Evolutionary conservation across 129 eudicot species (phyloP), one percentile per base, ranked within the genome.

Genomic region (Chrysanthemum lavandulifolium): DNA sequence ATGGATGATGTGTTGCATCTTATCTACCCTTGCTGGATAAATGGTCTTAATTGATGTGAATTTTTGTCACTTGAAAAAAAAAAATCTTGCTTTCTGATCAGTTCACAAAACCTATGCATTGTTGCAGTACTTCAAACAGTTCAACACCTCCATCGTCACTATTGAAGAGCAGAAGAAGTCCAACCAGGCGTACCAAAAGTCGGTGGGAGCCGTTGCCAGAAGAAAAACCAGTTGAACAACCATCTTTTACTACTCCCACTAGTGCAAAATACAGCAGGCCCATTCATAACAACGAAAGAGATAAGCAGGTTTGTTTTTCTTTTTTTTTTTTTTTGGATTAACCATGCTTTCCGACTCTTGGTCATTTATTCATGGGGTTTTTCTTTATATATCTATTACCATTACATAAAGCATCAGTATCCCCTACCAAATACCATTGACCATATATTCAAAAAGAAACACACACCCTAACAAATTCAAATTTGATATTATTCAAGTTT

Each of bases 131-230:
- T 62, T 54, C 49, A 31, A 69, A 65, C 31, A 70, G 79, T 74
- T 78, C 80, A 52, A 59, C 84, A 50, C 81, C 87, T 4, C 59
- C 73, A 74, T 77, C 87, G 67, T 72, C 82, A 36, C 36, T 76
- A 69, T 68, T 84, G 65, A 87, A 85, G 77, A 87, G 65, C 76
- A 82, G 79, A 78, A 83, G 85, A 79, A 93, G 97, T 79, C 97
- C 96, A 36, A 81, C 79, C 54, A 91, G 97, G 79, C 90, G 98
- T 73, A 60, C 87, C 49, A 94, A 94, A 78, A 94, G 97, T 83
- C 81, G 98, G 86, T 94, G 98, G 98, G 98, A 94, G 82, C 98
- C 98, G 70, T 23, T 94, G 68, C 80, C 89, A 69, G 96, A 82
- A 69, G 98, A 82, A 67, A 87, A 87, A 63, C 82, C 76, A 33